phyloP scores from a whole-genome alignment of 441 rosid species.

The Bruguiera hainesii region DNA sequence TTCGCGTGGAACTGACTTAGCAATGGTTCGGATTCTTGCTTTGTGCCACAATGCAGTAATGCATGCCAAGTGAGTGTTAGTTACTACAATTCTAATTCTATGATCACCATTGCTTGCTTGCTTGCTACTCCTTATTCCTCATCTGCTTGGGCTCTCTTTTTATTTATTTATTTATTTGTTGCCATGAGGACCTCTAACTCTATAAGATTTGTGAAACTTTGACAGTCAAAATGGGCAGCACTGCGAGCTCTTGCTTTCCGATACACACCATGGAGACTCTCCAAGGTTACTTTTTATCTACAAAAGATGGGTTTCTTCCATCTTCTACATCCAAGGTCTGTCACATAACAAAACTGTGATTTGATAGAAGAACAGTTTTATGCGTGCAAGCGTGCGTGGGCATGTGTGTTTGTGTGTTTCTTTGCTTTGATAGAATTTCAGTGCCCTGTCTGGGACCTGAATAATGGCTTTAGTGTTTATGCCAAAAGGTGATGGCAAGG shows the following conservation, averaged over 20 bases:
- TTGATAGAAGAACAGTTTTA: not conserved
- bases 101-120: too few species aligned
- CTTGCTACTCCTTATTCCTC: too few species aligned
- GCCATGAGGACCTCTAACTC: too few species aligned
- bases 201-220: too few species aligned
- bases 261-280: constrained; percentile 64
- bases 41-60: constrained; percentile 62
- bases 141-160: too few species aligned
- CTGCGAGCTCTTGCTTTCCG: constrained; percentile 63
- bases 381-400: too few species aligned
- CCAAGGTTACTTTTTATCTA: constrained; percentile 70
- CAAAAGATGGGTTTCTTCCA: constrained; percentile 65
- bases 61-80: constrained; percentile 56
- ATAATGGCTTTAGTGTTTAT: not conserved
- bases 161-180: too few species aligned
- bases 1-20: constrained; percentile 81
- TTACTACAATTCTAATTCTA: not conserved
- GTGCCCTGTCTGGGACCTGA: too few species aligned
- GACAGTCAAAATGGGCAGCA: constrained; percentile 36
- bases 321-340: constrained; percentile 64
- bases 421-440: not conserved
- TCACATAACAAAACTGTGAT: not conserved
- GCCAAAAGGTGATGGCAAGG: constrained; percentile 56
- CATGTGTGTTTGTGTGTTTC: not conserved
- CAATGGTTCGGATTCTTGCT: constrained; percentile 73